Conservation (phyloP, 176 grass and related monocot species). For the Oryza coarctata region DNA sequence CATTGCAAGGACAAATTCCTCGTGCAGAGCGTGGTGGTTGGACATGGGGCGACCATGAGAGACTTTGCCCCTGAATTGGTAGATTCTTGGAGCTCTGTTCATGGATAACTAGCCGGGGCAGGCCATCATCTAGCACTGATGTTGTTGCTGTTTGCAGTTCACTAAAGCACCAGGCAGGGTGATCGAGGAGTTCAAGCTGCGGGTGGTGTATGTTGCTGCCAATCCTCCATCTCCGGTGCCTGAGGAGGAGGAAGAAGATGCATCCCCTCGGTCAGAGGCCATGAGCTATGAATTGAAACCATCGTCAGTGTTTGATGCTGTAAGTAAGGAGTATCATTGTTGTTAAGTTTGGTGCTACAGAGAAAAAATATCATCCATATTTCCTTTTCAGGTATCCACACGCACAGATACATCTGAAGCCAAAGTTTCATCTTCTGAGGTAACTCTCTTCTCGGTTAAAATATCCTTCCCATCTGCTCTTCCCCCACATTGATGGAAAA, state of each 20-base stretch:
- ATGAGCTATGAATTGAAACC: constrained; percentile 36
- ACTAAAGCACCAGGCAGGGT: constrained; percentile 58
- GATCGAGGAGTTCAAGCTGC: constrained; percentile 81
- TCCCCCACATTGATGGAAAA: too few species aligned
- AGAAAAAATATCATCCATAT: neutral
- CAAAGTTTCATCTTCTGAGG: constrained; percentile 46
- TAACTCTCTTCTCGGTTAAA: constrained; percentile 29
- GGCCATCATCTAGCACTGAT: neutral
- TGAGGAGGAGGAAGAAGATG: constrained; percentile 78
- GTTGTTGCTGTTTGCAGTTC: constrained; percentile 47
- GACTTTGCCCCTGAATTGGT: constrained; percentile 58
- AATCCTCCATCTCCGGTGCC: constrained; percentile 93
- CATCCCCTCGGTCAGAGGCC: constrained; percentile 34
- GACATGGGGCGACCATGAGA: constrained; percentile 45
- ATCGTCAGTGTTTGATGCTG: constrained; percentile 26
- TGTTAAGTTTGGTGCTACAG: constrained; percentile 4
- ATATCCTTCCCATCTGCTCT: neutral
- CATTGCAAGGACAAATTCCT: constrained; percentile 97
- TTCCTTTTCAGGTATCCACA: constrained; percentile 45
- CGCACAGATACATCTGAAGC: constrained; percentile 30
- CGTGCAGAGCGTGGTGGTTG: constrained; percentile 66
- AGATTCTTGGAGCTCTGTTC: neutral
- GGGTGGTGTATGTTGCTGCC: constrained; percentile 77
- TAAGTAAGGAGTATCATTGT: constrained; percentile 24
- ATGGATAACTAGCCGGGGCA: neutral